Evolutionary conservation across 495 filamentous ascomycete species (phyloP), one percentile per base, ranked within the genome.

Genomic region (Penicillium samsonianum): DNA sequence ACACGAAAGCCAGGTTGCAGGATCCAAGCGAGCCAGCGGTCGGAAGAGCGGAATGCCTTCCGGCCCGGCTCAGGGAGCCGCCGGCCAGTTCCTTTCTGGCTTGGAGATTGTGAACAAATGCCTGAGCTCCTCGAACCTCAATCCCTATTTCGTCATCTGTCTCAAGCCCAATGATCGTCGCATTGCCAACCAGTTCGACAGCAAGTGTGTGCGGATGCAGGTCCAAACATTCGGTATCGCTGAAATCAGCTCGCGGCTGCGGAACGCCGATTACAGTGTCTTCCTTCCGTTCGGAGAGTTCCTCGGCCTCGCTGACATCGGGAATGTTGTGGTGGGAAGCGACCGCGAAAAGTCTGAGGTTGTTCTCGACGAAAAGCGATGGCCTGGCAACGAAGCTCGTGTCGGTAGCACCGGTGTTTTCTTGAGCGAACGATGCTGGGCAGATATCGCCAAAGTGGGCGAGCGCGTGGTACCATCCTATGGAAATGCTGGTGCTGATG

Each of bases 151-250:
- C 64, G 84, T 98, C 26, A 96, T 98, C 75, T 98, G 94, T 63
- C 77, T 98, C 49, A 98, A 98, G 72, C 94, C 94, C 8, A 98
- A 98, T 67, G 94, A 98, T 73, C 84, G 94, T 19, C 87, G 93
- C 25, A 98, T 98, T 60, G 93, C 94, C 49, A 98, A 98, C 60
- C 94, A 98, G 69, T 98, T 98, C 61, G 94, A 98, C 70, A 96
- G 91, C 78, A 98, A 98, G 73, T 97, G 92, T 67, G 94, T 98
- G 23, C 86, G 94, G 16, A 88, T 88, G 30, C 94, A 98, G 73
- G 83, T 98, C 5, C 92, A 97, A 71, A 95, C 91, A 1, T 90
- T 98, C 60, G 94, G 94, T 28, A 95, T 98, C 67, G 92, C 93
- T 5, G 94, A 98, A 65, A 96, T 98, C 69, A 96, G 92, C 65